Percentiles rank a stretch among this genome's conserved stretches.
Evolutionary conservation across 805 yeast genomes (phyloP).

Genomic region (Teunomyces stri): DNA sequence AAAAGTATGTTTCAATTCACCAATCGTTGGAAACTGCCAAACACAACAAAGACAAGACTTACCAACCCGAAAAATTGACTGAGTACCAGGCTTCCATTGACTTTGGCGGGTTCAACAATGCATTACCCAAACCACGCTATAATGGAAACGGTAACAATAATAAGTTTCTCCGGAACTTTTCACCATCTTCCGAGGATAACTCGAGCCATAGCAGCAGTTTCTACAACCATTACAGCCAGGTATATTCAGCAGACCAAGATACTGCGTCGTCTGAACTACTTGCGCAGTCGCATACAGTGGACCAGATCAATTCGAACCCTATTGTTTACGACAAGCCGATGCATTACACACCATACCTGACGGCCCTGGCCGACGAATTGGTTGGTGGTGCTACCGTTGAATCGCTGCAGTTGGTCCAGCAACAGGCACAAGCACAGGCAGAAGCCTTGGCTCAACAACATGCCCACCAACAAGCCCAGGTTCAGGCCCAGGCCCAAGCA

Average conservation of each 20-base stretch:
- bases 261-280: not conserved
- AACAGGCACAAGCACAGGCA: conserved; percentile 2
- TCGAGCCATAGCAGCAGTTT: conserved; percentile 6
- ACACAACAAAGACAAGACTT: conserved; percentile 19
- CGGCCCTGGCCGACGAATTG: not conserved
- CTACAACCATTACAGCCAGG: conserved; percentile 14
- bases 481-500: conserved; percentile 1
- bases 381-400: not conserved
- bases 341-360: not conserved
- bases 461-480: conserved; percentile 2
- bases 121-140: conserved; percentile 17
- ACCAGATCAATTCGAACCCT: conserved; percentile 10
- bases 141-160: not conserved
- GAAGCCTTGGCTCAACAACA: not conserved
- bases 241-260: conserved; percentile 14
- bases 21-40: conserved; percentile 29
- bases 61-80: conserved; percentile 30
- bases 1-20: conserved; percentile 26
- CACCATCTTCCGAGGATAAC: conserved; percentile 11
- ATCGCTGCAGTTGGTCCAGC: conserved; percentile 1
- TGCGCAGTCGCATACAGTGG: not conserved
- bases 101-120: conserved; percentile 37
- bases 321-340: conserved; percentile 6
- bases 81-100: conserved; percentile 39
- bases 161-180: conserved; percentile 10